Evolutionary conservation across 2,329 filamentous ascomycete species (phyloP).

Genomic region (Venturia asperata): DNA sequence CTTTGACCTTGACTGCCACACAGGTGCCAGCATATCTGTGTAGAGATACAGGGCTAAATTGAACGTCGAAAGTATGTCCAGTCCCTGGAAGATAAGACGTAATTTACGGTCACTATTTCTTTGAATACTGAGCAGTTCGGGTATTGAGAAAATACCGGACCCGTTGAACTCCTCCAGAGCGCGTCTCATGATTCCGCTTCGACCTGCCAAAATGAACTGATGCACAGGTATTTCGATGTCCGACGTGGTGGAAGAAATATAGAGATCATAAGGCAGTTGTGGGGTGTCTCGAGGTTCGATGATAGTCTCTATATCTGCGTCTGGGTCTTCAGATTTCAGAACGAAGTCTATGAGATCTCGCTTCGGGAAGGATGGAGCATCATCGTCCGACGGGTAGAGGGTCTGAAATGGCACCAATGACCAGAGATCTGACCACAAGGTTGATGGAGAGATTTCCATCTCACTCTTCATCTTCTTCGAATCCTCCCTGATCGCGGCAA

Average conservation of each 20-base stretch:
- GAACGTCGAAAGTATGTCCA: slow-evolving; percentile 72
- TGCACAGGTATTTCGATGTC: slow-evolving; percentile 72
- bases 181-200: slow-evolving; percentile 61
- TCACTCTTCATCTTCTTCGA: slow-evolving; percentile 62
- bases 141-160: slow-evolving; percentile 41
- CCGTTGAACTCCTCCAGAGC: slow-evolving; percentile 50
- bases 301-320: slow-evolving; percentile 23
- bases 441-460: slow-evolving; percentile 59
- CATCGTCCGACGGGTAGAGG: slow-evolving; percentile 35
- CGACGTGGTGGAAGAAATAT: slow-evolving; percentile 51
- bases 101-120: slow-evolving; percentile 45
- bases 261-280: slow-evolving; percentile 35
- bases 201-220: slow-evolving; percentile 67
- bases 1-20: slow-evolving; percentile 73
- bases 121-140: slow-evolving; percentile 55
- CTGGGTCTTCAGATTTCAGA: slow-evolving; percentile 20
- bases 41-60: slow-evolving; percentile 78
- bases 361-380: slow-evolving; percentile 10
- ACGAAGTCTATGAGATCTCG: slow-evolving; percentile 21
- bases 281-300: slow-evolving; percentile 33
- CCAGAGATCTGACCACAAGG: slow-evolving; percentile 66
- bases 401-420: slow-evolving; percentile 60
- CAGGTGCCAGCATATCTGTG: slow-evolving; percentile 69
- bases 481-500: slow-evolving; percentile 78
- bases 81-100: slow-evolving; percentile 57